These are phyloP conservation scores for Sphaerobolus stellatus DNA, from an alignment of 1,284 basidiomycete species.

Conservation along the genomic window DNA sequence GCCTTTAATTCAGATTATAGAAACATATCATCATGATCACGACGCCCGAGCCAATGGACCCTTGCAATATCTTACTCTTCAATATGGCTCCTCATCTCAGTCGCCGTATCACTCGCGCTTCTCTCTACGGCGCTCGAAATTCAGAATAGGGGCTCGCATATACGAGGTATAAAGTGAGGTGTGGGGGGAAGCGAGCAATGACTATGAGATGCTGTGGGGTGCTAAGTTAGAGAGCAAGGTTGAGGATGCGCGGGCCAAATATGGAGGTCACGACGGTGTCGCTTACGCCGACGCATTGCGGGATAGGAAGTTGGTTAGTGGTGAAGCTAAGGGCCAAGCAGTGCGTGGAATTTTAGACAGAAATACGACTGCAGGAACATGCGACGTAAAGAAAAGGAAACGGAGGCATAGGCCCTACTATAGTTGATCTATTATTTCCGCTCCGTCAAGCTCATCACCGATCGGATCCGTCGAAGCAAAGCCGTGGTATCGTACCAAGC, in stretches of 20 bases:
- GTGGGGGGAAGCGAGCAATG: slow-evolving; percentile 28
- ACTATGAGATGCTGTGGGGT: slow-evolving; percentile 24
- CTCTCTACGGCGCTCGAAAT: slow-evolving; percentile 28
- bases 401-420: too few species aligned
- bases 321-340: not conserved
- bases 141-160: slow-evolving; percentile 30
- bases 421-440: too few species aligned
- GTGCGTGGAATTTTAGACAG: not conserved
- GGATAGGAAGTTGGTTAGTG: not conserved
- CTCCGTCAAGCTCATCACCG: too few species aligned
- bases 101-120: too few species aligned
- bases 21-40: slow-evolving; percentile 23
- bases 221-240: slow-evolving; percentile 23
- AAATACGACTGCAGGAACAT: not conserved
- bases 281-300: not conserved
- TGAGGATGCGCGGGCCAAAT: slow-evolving; percentile 25
- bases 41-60: slow-evolving; percentile 1
- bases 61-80: slow-evolving; percentile 19
- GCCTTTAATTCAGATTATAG: slow-evolving; percentile 24
- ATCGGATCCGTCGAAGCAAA: too few species aligned
- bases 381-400: not conserved
- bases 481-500: too few species aligned
- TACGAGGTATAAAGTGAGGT: slow-evolving; percentile 29
- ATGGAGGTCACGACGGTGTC: slow-evolving; percentile 11
- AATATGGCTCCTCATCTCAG: slow-evolving; percentile 19